Evolutionary conservation across 345 rosid species (phyloP).

Genomic region (Ceriops tagal): DNA sequence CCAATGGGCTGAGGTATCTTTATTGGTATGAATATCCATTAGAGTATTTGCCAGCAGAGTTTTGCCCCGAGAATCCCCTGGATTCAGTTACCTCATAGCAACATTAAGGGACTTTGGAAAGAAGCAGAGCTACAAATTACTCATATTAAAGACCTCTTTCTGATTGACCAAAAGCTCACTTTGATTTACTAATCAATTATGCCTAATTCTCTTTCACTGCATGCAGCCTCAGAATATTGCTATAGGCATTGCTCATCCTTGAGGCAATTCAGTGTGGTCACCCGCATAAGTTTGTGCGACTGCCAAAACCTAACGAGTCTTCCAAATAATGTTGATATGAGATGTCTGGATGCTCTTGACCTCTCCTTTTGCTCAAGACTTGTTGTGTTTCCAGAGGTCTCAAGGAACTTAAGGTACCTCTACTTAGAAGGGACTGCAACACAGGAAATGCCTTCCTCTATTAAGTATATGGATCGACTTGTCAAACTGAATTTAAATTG

Average conservation of each 20-base stretch:
- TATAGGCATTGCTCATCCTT: no score
- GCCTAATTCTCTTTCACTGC: no score
- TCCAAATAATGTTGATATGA: conserved; percentile 5
- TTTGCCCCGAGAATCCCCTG: not conserved
- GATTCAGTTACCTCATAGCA: not conserved
- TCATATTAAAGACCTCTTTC: no score
- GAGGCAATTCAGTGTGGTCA: no score
- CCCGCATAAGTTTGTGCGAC: no score
- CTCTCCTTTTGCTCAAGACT: conserved; percentile 8
- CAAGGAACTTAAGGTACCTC: not conserved
- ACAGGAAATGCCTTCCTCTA: not conserved
- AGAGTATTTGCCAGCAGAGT: conserved; percentile 3
- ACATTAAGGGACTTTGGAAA: not conserved
- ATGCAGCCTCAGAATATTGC: no score
- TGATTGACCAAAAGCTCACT: no score
- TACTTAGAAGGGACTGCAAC: not conserved
- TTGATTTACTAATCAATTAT: no score
- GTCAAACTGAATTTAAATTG: conserved; percentile 1
- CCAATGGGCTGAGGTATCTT: conserved; percentile 6
- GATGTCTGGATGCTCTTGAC: conserved; percentile 1
- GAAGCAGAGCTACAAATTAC: not conserved
- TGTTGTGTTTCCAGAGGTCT: not conserved
- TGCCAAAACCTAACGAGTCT: not conserved
- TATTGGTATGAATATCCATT: conserved; percentile 6
- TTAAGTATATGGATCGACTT: conserved; percentile 1